phyloP scores from a whole-genome alignment of 441 rosid genomes.

The Raphanus hybrid region DNA sequence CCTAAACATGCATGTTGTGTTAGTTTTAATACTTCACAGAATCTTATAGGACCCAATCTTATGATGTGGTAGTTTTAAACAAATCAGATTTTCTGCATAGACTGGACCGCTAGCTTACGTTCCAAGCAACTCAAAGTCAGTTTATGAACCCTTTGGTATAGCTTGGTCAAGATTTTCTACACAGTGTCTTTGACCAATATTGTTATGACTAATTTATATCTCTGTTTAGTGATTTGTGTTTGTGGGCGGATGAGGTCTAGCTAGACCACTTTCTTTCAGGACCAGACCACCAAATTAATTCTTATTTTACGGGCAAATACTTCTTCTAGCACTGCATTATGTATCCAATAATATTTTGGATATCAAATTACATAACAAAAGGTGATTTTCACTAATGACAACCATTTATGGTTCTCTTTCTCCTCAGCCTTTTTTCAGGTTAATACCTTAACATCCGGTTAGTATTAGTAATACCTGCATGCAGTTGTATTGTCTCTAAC shows the following conservation, averaged over 20 bases:
- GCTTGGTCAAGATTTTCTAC: background rate
- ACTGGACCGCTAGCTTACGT: background rate
- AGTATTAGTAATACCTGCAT: background rate
- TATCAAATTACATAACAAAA: background rate
- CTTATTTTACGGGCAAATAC: background rate
- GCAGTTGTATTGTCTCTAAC: background rate
- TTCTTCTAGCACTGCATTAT: background rate
- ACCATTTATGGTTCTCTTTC: background rate
- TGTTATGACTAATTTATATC: background rate
- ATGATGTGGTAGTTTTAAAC: background rate
- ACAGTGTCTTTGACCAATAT: background rate
- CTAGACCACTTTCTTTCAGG: background rate
- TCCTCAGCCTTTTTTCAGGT: background rate
- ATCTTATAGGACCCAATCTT: background rate
- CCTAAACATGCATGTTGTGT: background rate
- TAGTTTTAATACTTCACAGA: background rate
- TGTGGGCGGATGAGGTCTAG: background rate
- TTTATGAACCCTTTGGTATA: background rate
- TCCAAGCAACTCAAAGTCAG: slow-evolving; percentile 1
- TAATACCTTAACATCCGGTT: background rate
- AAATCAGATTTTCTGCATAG: background rate
- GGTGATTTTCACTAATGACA: background rate
- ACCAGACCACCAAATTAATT: background rate
- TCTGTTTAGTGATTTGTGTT: background rate
- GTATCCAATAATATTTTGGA: background rate